Conservation (phyloP, 805 yeast species). For the Yarrowia sp. region DNA sequence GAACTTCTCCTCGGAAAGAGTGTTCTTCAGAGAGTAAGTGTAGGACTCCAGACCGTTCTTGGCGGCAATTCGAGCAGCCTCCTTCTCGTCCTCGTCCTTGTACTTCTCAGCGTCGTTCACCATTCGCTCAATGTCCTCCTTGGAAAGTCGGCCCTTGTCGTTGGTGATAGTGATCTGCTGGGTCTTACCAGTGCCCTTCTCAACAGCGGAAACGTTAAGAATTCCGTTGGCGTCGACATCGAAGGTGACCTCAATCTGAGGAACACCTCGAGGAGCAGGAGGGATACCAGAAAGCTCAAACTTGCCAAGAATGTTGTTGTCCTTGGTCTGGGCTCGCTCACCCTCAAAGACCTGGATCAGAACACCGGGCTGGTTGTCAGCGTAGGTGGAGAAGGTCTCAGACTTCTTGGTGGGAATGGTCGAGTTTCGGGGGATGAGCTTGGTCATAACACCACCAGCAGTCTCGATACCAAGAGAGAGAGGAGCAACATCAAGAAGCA, state of each 20-base stretch:
- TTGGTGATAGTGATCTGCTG: conserved; percentile 21
- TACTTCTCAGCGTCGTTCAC: conserved; percentile 25
- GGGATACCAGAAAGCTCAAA: conserved; percentile 13
- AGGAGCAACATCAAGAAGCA: conserved; percentile 11
- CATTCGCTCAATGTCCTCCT: conserved; percentile 24
- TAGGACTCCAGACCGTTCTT: conserved; percentile 16
- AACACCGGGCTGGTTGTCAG: conserved; percentile 17
- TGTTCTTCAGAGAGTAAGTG: conserved; percentile 15
- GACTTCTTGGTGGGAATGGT: conserved; percentile 17
- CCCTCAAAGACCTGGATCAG: conserved; percentile 22
- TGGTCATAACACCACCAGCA: conserved; percentile 16
- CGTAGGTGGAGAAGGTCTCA: conserved; percentile 21
- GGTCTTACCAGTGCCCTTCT: conserved; percentile 17
- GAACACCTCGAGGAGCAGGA: conserved; percentile 16
- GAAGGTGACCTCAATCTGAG: conserved; percentile 16
- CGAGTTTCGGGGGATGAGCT: conserved; percentile 25
- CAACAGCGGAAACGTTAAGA: conserved; percentile 10
- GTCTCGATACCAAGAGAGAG: conserved; percentile 18
- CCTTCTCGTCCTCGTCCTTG: conserved; percentile 24
- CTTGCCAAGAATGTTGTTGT: conserved; percentile 14
- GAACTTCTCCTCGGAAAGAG: conserved; percentile 14
- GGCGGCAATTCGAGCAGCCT: conserved; percentile 22
- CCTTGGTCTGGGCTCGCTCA: conserved; percentile 26
- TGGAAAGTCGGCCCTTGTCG: conserved; percentile 26
- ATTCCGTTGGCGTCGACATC: conserved; percentile 15